Conservation (phyloP, 768 basidiomycete genomes). For the Suillus subaureus region DNA sequence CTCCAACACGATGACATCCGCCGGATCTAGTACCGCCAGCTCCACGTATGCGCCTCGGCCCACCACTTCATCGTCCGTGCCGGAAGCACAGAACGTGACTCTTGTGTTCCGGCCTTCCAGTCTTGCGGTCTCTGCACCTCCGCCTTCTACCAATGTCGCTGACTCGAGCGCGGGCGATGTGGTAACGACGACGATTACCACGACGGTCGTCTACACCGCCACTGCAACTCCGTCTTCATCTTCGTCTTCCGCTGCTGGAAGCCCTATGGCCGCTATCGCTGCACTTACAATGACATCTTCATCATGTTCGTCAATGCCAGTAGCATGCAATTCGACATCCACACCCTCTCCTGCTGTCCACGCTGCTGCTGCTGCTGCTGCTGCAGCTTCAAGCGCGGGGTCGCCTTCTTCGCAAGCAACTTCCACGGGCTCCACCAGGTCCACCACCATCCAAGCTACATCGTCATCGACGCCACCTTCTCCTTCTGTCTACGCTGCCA, state of each 20-base stretch:
- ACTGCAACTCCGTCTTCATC: slow-evolving; percentile 14
- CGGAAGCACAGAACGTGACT: slow-evolving; percentile 42
- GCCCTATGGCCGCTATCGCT: slow-evolving; percentile 4
- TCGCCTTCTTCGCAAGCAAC: not conserved
- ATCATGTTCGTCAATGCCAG: not conserved
- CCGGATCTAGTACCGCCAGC: slow-evolving; percentile 16
- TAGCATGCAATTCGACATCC: not conserved
- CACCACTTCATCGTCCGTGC: slow-evolving; percentile 6
- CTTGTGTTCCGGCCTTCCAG: slow-evolving; percentile 52
- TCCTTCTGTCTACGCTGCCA: not conserved
- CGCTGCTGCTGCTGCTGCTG: not conserved
- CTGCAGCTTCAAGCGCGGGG: not conserved
- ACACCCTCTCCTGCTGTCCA: not conserved
- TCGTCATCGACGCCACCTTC: not conserved
- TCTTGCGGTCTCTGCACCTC: slow-evolving; percentile 30
- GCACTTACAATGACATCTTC: not conserved
- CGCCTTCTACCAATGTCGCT: not conserved
- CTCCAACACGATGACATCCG: slow-evolving; percentile 8
- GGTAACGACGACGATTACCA: slow-evolving; percentile 28
- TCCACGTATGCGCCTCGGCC: slow-evolving; percentile 19
- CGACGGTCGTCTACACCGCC: slow-evolving; percentile 20
- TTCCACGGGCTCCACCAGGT: not conserved
- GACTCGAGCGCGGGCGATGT: not conserved
- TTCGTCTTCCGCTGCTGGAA: slow-evolving; percentile 14
- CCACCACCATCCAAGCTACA: not conserved